These are phyloP conservation scores for Arthrobotrys entomopaga DNA, from an alignment of 2,329 filamentous ascomycete genomes.

Conservation along the genomic window DNA sequence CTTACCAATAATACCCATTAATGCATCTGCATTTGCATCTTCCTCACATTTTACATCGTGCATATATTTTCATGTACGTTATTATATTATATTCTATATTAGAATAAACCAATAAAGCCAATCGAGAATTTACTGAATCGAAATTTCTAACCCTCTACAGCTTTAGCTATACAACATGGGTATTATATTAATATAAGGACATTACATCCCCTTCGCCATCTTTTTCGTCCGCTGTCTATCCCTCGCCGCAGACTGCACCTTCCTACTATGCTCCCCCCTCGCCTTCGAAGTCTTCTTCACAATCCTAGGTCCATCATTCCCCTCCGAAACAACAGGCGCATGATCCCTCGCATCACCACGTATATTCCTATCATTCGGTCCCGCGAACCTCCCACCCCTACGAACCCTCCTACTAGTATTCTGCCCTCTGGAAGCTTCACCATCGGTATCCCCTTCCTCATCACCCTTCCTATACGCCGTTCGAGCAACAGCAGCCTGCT, in stretches of 20 bases:
- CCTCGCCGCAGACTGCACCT: constrained; percentile 45
- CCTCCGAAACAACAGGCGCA: constrained; percentile 30
- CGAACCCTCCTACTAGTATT: background rate
- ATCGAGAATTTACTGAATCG: too few relatives aligned
- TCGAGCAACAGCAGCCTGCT: constrained; percentile 13
- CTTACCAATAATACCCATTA: constrained; percentile 30
- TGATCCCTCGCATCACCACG: constrained; percentile 33
- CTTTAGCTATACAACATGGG: background rate
- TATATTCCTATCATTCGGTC: constrained; percentile 47
- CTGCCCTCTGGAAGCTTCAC: background rate
- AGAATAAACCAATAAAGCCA: background rate
- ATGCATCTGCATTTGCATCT: constrained; percentile 14
- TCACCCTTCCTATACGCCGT: constrained; percentile 44
- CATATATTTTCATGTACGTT: too few relatives aligned
- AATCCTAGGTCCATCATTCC: constrained; percentile 25
- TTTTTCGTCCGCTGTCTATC: constrained; percentile 50
- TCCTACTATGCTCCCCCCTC: constrained; percentile 47
- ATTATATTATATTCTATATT: background rate
- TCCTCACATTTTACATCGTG: background rate
- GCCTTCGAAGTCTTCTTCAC: constrained; percentile 50
- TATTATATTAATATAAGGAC: background rate
- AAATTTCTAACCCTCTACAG: background rate
- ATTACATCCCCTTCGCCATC: constrained; percentile 38
- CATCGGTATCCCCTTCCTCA: constrained; percentile 26
- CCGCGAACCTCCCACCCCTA: constrained; percentile 3